These are phyloP conservation scores for Geotrichum candidum DNA, from an alignment of 1,139 yeast genomes.

Conservation along the genomic window DNA sequence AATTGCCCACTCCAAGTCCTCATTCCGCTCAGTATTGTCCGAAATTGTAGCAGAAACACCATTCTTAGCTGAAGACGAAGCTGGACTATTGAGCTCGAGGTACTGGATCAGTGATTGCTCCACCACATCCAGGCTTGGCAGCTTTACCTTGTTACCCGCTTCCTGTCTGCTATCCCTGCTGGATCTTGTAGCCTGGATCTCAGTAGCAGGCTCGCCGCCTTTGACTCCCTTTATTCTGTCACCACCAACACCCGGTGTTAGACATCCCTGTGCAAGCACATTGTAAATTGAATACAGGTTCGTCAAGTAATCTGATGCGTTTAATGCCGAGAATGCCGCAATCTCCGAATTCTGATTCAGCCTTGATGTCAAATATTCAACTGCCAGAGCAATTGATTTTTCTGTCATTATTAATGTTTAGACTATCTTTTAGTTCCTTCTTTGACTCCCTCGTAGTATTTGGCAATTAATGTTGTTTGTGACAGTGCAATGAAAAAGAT, in stretches of 20 bases:
- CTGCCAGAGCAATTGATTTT: constrained; percentile 8
- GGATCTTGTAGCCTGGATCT: not conserved
- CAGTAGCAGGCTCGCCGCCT: not conserved
- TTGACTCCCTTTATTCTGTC: not conserved
- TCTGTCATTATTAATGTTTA: not conserved
- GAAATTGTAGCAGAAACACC: not conserved
- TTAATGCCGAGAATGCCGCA: not conserved
- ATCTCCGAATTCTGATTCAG: not conserved
- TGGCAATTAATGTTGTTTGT: not conserved
- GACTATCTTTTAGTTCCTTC: not conserved
- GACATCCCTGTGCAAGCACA: constrained; percentile 1
- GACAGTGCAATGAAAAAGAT: not conserved
- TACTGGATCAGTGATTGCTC: constrained; percentile 1
- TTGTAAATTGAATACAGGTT: constrained; percentile 3
- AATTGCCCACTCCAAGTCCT: constrained; percentile 16
- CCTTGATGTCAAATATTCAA: not conserved
- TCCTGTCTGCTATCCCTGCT: not conserved
- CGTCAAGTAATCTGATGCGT: not conserved
- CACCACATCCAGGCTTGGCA: not conserved
- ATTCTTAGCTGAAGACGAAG: not conserved
- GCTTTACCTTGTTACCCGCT: not conserved
- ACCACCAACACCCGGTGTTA: not conserved
- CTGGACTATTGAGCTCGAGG: not conserved
- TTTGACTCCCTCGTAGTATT: not conserved
- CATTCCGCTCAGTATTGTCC: not conserved